A percentile compares a stretch with the other conserved stretches of the same genome.
phyloP scores from a whole-genome alignment of 768 basidiomycete species.

The Pholiota molesta region DNA sequence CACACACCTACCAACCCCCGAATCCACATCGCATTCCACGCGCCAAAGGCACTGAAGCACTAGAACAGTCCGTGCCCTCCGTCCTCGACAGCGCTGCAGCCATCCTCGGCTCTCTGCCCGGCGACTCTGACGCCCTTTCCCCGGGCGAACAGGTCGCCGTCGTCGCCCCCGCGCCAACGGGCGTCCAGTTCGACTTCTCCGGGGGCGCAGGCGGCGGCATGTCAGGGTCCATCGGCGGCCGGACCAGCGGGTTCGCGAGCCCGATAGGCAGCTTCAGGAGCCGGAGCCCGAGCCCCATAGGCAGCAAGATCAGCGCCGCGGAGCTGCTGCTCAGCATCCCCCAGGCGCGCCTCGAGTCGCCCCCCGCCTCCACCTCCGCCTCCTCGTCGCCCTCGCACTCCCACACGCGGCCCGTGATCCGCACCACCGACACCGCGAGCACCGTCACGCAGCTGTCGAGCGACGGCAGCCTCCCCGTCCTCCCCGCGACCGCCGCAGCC shows the following conservation, averaged over 20 bases:
- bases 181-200: constrained; percentile 18
- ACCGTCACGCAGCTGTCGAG: constrained; percentile 4
- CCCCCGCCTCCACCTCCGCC: constrained; percentile 13
- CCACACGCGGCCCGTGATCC: constrained; percentile 7
- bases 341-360: neutral
- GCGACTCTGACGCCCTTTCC: constrained; percentile 36
- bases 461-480: constrained; percentile 1
- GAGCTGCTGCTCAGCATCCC: constrained; percentile 56
- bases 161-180: constrained; percentile 48
- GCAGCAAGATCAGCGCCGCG: constrained; percentile 23
- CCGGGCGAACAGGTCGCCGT: constrained; percentile 64
- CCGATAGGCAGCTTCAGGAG: constrained; percentile 72
- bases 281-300: constrained; percentile 66
- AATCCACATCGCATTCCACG: constrained; percentile 79
- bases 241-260: constrained; percentile 61
- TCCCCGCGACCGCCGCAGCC: neutral
- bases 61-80: constrained; percentile 82
- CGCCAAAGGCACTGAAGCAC: constrained; percentile 69
- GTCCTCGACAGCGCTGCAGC: constrained; percentile 85
- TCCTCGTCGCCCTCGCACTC: constrained; percentile 5
- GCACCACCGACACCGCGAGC: constrained; percentile 5
- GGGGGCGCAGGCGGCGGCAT: constrained; percentile 7
- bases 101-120: constrained; percentile 50
- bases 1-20: constrained; percentile 35
- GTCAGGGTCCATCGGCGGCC: constrained; percentile 19